Evolutionary conservation across 371 early-diverging fungal genomes (phyloP), one percentile per base, ranked within the genome.

Genomic region (Sporodiniella umbellata): DNA sequence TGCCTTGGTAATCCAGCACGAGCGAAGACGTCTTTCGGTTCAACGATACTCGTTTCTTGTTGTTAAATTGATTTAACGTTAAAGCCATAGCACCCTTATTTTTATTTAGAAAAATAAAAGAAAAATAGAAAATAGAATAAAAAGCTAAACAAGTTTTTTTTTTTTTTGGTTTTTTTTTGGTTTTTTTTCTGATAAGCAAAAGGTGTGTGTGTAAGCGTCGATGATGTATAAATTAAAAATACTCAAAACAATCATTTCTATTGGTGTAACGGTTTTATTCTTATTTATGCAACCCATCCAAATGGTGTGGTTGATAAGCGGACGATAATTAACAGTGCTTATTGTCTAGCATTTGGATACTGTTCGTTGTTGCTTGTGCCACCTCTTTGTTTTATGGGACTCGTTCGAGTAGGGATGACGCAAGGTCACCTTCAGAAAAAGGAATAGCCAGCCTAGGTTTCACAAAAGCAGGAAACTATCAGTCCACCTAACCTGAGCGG

Each of bases 21-120:
- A 58, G 28, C 21, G 58, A 51, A 5, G 60, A 50, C 3, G 42
- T 14, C 40, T 42, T 60, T 47, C 35, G 50, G n/a, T 60, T 60
- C 10, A 60, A 47, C 24, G 52, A 45, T n/a, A 60, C 60, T 42
- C 60, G 51, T 31, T 60, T 60, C 42, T 46, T 51, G 17, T 48
- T 33, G 21, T n/a, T 17, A 23, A 23, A 23, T 8, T 17, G 33
- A 24, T 21, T 8, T n/a, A 35, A 19, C 1, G 24, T 48, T 33
- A 25, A 25, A 30, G 33, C 21, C 8, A 26, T 48, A 21, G 35
- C 42, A 42, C 19, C 30, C 47, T 46, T 25, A 18, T 35, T 42
- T 15, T 42, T 18, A 21, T 43, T 26, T 10, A 24, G 28, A 40
- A 24, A 50, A 50, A 46, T 40, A 46, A 21, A 8, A 21, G 33